phyloP scores from a whole-genome alignment of 768 basidiomycete species.

The Leccinum truebloodii region DNA sequence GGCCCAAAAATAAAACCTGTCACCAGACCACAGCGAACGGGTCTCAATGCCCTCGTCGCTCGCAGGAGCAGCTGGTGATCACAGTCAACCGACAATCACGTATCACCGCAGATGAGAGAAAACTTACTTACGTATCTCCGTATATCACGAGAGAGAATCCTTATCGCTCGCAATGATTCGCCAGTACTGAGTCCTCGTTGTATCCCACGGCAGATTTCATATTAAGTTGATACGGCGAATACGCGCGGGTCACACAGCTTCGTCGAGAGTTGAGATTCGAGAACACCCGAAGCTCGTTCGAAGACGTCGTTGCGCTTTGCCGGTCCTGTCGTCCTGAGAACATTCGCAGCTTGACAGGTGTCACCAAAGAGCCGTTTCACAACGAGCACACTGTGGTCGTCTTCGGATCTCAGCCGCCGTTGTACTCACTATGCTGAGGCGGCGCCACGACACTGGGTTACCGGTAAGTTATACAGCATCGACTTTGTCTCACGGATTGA shows the following conservation, averaged over 20 bases:
- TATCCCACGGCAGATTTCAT: not conserved
- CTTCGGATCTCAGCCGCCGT: not conserved
- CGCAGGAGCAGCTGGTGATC: not conserved
- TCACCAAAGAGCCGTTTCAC: constrained; percentile 12
- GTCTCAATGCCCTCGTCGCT: not conserved
- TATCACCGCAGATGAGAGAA: not conserved
- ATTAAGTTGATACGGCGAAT: not conserved
- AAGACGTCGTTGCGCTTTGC: not conserved
- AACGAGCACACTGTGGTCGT: not conserved
- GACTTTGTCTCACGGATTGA: not conserved
- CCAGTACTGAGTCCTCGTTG: not conserved
- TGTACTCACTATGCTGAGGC: not conserved
- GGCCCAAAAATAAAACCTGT: no score
- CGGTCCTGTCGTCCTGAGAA: constrained; percentile 5
- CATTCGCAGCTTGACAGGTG: constrained; percentile 4
- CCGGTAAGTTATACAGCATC: not conserved
- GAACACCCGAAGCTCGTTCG: constrained; percentile 6
- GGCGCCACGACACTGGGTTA: not conserved
- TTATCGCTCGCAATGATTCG: constrained; percentile 12
- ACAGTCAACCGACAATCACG: not conserved
- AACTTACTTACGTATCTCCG: constrained; percentile 15
- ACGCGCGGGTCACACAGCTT: not conserved
- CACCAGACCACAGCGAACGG: not conserved
- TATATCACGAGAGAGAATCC: constrained; percentile 13
- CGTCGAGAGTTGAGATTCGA: not conserved